These are phyloP conservation scores for Trematosphaeria pertusa DNA, from an alignment of 2,329 filamentous ascomycete species.

Conservation along the genomic window DNA sequence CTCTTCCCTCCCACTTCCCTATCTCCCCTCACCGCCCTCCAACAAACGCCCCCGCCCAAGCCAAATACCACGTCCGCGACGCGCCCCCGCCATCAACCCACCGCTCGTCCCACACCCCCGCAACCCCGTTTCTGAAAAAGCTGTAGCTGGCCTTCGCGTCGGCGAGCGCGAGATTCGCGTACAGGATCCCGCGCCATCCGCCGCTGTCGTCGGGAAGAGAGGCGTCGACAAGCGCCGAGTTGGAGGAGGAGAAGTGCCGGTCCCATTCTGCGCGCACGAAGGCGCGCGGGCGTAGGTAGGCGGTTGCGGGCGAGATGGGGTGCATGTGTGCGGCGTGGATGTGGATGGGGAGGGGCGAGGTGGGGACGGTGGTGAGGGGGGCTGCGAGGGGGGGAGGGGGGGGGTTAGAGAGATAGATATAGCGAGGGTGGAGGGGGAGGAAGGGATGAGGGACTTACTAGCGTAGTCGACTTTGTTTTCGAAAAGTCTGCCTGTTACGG, in stretches of 20 bases:
- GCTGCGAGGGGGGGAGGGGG: constrained; percentile 65
- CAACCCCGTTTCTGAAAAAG: constrained; percentile 74
- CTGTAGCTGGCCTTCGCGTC: constrained; percentile 73
- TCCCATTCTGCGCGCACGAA: constrained; percentile 76
- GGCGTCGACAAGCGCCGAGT: too few species aligned
- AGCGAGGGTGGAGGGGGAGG: constrained; percentile 73
- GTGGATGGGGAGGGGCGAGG: constrained; percentile 64
- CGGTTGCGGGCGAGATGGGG: constrained; percentile 72
- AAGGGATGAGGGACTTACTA: constrained; percentile 81
- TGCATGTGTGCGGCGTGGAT: constrained; percentile 85
- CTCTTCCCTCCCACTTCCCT: neutral
- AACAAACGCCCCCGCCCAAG: constrained; percentile 37
- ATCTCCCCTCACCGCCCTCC: constrained; percentile 2
- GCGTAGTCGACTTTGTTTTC: constrained; percentile 96
- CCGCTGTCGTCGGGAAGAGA: constrained; percentile 66
- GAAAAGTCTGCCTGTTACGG: constrained; percentile 73
- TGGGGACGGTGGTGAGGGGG: constrained; percentile 68
- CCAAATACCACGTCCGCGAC: constrained; percentile 41
- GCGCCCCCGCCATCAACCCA: constrained; percentile 87
- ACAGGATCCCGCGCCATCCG: constrained; percentile 87
- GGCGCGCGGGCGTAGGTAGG: constrained; percentile 67
- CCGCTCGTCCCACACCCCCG: constrained; percentile 61
- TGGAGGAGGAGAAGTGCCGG: constrained; percentile 74
- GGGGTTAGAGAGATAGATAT: constrained; percentile 81
- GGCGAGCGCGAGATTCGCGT: constrained; percentile 80